Base-by-base conservation (phyloP, 352 stramenopile species). In the Phytophthora cryptogea region DNA sequence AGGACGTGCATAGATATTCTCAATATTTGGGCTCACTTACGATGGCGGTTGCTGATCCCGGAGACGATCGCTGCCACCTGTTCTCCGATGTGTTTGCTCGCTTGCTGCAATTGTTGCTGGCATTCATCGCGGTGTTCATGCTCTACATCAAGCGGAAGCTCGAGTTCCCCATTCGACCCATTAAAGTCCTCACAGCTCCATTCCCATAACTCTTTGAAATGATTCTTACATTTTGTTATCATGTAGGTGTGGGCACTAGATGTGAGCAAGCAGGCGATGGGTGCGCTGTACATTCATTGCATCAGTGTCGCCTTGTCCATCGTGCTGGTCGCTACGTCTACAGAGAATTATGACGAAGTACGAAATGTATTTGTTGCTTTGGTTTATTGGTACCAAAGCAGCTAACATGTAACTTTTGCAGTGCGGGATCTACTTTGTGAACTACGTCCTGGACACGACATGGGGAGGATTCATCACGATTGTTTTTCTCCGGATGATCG, bases 111-210 rank as follows among this genome's bases (percentile, higher is more conserved):
- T 17, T 92, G 16, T 48, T 75, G 39, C 56, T 94, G 40, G 76
- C 62, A 5, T 49, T 74, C 17, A 77, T 72, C 9, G 76, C 79
- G 2, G 43, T 92, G 4, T 68, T 86, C 62, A 68, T 92, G 37
- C 69, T 92, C 47, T 89, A 80, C 63, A 78, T 91, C 68, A 92
- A 92, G 68, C 75, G 82, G 52, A 86, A 91, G 56, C 72, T 90
- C 45, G 84, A 92, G 70, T 79, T 74, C 11, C 80, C 80, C 30
- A 88, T 86, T 53, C 77, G 80, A 0, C 78, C 77, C 11, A 56
- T 93, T 9, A 80, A 76, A 43, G 76, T 83, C 14, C 13, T 50
- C 30, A 17, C 36, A 41, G 7, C 36, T 41, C 35, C 35, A 8
- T 41, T 7, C 14, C 14, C 36, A 23, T 14, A 17, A 14, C 35